Evolutionary conservation across 2,329 filamentous ascomycete species (phyloP).

Genomic region (Penicillium sp.): DNA sequence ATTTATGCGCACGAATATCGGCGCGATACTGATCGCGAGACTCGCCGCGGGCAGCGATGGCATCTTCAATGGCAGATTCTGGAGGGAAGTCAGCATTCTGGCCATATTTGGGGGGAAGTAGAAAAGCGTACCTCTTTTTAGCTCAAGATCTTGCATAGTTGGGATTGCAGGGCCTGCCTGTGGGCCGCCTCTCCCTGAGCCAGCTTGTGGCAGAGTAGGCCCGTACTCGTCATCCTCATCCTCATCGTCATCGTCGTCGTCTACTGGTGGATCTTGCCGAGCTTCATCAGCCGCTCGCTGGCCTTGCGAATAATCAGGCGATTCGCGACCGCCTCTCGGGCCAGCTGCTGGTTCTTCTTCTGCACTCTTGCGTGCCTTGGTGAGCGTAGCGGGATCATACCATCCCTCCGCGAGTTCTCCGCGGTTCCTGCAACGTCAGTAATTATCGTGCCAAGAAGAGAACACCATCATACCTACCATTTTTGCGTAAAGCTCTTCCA

Average conservation of each 20-base stretch:
- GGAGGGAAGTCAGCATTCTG: not conserved
- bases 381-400: conserved; percentile 79
- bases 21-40: conserved; percentile 39
- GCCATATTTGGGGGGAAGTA: not conserved
- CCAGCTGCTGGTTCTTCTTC: conserved; percentile 7
- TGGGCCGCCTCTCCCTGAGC: conserved; percentile 10
- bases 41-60: conserved; percentile 26
- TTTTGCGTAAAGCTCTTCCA: conserved; percentile 92
- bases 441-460: not conserved
- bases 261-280: conserved; percentile 5
- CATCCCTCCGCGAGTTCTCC: conserved; percentile 83
- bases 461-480: conserved; percentile 58
- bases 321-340: conserved; percentile 8
- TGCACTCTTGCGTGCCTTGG: conserved; percentile 45
- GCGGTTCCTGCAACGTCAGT: conserved; percentile 67
- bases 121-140: conserved; percentile 43
- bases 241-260: conserved; percentile 34
- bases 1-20: conserved; percentile 51
- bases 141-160: conserved; percentile 67
- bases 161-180: conserved; percentile 63
- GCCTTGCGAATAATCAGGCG: conserved; percentile 24
- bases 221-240: conserved; percentile 61
- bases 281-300: conserved; percentile 9
- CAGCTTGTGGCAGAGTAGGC: conserved; percentile 47
- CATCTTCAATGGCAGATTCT: conserved; percentile 35